phyloP scores from a whole-genome alignment of 75 land plant species.

The Picea glauca region DNA sequence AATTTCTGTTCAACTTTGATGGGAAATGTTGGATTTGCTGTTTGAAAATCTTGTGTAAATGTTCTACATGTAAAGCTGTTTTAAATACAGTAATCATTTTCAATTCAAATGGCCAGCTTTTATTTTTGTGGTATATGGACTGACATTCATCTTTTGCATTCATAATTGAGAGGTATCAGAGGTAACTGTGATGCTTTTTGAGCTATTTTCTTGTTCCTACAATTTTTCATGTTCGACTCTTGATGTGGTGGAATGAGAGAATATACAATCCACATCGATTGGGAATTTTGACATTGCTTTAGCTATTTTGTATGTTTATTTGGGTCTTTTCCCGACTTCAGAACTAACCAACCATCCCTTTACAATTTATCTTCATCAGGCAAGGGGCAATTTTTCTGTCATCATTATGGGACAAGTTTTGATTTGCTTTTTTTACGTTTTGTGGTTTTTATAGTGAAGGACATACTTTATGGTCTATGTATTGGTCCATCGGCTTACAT shows the following conservation, averaged over 20 bases:
- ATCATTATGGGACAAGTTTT: not conserved
- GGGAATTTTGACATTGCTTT: not conserved
- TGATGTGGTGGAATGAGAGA: not conserved
- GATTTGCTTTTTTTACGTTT: not conserved
- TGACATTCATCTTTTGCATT: not conserved
- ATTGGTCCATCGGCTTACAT: no score
- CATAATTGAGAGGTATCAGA: no score
- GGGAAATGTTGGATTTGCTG: not conserved
- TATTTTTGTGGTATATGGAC: not conserved
- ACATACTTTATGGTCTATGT: no score
- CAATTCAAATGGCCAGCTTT: not conserved
- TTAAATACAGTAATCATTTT: not conserved
- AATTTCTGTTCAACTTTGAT: not conserved
- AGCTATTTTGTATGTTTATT: not conserved
- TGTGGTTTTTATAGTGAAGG: not conserved
- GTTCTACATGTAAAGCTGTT: not conserved
- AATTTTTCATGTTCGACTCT: not conserved
- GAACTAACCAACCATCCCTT: not conserved
- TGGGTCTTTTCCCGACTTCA: not conserved
- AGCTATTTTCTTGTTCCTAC: not conserved
- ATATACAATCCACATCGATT: not conserved
- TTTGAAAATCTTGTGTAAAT: constrained; percentile 4
- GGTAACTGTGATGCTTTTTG: not conserved
- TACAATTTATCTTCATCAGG: not conserved
- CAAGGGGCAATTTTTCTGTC: not conserved